Evolutionary conservation across 768 basidiomycete genomes (phyloP), one percentile per base, ranked within the genome.

Genomic region (Hericium erinaceus): DNA sequence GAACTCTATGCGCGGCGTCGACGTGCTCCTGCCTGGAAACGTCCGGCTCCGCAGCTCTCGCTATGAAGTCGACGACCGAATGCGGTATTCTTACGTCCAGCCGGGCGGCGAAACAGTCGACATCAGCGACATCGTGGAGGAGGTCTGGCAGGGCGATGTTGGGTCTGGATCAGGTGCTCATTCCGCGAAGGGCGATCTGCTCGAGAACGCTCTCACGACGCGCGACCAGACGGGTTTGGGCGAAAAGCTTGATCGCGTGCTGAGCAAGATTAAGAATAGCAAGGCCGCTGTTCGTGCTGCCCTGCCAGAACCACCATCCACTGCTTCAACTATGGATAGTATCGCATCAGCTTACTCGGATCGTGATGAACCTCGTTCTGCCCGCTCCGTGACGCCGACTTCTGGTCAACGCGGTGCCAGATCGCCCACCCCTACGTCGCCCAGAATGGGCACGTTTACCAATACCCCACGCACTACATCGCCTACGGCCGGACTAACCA

Each of bases 61-160:
- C 7, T 83, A 85, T 61, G 82, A 91, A 20, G 67, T 72, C 5
- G 82, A 79, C 44, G 87, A 91, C 61, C 75, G 77, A 49, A 87
- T 93, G 73, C 85, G 95, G 0, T 99, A 99, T 69, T 97, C 95
- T 40, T 98, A 92, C 68, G 88, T 98, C 44, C 86, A 92, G 60
- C 79, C 83, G 2, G 92, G 94, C 60, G 95, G 94, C 2, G 91
- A 91, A 72, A 88, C 87, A 0, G 89, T 85, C 65, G 95, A 98
- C 69, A 92, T 98, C 68, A 93, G 91, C 65, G 88, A 95, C 61
- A 86, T 97, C 52, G 80, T 98, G 50, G 92, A 95, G 67, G 83
- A 90, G 70, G 95, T 95, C 64, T 88, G 89, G 78, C 74, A 81
- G n/a, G 82, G 66, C 26, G 70, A 69, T 54, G 62, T 55, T 22